Evolutionary conservation across 208 protist species (phyloP).

Genomic region (Wallacemonas sp.): DNA sequence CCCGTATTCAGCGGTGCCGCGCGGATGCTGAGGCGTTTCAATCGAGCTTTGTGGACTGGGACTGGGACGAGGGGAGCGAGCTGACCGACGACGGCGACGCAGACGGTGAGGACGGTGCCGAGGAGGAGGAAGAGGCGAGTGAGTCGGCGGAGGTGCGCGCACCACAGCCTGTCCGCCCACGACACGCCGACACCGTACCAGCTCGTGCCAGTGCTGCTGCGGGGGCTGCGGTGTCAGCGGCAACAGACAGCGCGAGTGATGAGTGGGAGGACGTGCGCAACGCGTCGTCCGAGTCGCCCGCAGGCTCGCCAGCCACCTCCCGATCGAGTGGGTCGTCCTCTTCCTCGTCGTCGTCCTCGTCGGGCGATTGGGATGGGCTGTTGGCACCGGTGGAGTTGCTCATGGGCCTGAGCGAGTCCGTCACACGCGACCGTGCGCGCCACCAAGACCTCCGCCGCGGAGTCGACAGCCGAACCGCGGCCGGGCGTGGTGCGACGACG

Average conservation of each 20-base stretch:
- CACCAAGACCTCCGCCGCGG: background rate
- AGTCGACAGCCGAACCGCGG: too few relatives aligned
- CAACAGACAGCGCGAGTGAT: background rate
- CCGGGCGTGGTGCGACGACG: too few relatives aligned
- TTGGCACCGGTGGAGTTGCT: slow-evolving; percentile 14
- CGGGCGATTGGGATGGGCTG: slow-evolving; percentile 6
- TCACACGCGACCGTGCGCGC: background rate
- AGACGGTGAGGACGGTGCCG: background rate
- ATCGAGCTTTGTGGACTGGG: slow-evolving; percentile 18
- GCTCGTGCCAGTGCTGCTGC: too few relatives aligned
- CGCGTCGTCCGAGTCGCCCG: background rate
- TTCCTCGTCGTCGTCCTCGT: slow-evolving; percentile 3
- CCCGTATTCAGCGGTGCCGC: background rate
- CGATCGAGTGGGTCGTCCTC: background rate
- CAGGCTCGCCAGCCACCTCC: background rate
- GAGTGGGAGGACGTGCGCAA: slow-evolving; percentile 14
- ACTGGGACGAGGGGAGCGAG: too few relatives aligned
- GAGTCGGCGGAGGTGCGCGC: background rate
- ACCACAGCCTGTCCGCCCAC: background rate
- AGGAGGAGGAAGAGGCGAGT: slow-evolving; percentile 9
- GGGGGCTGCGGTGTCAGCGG: background rate
- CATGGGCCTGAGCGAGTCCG: slow-evolving; percentile 1
- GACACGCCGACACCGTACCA: too few relatives aligned
- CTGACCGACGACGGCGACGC: background rate
- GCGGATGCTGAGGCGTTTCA: slow-evolving; percentile 16